These are phyloP conservation scores for Calonectria fujianensis DNA, from an alignment of 2,329 filamentous ascomycete species.

Conservation along the genomic window DNA sequence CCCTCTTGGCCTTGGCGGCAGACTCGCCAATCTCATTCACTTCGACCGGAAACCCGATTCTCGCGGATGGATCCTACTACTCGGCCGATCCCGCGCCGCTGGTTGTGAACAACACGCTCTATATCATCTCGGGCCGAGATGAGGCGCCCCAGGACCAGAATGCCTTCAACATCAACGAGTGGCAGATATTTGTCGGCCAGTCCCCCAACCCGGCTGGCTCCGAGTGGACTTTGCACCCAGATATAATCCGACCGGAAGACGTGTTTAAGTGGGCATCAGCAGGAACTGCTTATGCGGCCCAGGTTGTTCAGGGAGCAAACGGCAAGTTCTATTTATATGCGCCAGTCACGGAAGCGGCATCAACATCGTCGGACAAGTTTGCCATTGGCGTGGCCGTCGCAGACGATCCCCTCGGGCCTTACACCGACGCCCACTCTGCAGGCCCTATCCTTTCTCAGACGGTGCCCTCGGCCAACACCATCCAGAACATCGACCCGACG, in stretches of 20 bases:
- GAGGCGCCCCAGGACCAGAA: conserved; percentile 55
- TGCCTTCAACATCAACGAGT: conserved; percentile 61
- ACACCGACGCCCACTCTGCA: conserved; percentile 58
- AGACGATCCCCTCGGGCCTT: conserved; percentile 59
- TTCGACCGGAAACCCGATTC: conserved; percentile 61
- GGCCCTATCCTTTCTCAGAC: conserved; percentile 62
- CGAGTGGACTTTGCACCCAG: conserved; percentile 58
- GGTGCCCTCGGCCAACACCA: conserved; percentile 57
- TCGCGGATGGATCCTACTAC: conserved; percentile 61
- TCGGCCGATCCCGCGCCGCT: conserved; percentile 63
- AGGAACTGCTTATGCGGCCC: conserved; percentile 60
- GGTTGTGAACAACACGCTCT: conserved; percentile 60
- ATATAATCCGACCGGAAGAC: conserved; percentile 56
- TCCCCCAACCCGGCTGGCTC: conserved; percentile 56
- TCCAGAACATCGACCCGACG: conserved; percentile 64
- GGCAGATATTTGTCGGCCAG: conserved; percentile 59
- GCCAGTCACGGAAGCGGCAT: conserved; percentile 50
- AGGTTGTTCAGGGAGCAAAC: conserved; percentile 59
- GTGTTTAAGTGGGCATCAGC: conserved; percentile 60
- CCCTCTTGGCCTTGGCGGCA: conserved; percentile 20
- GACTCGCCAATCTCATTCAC: conserved; percentile 41
- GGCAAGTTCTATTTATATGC: conserved; percentile 62
- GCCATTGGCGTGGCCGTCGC: conserved; percentile 63
- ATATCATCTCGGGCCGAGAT: conserved; percentile 61
- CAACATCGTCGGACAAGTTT: conserved; percentile 56